Evolutionary conservation across 345 rosid species (phyloP).

Genomic region (Eutrema heterophyllum): DNA sequence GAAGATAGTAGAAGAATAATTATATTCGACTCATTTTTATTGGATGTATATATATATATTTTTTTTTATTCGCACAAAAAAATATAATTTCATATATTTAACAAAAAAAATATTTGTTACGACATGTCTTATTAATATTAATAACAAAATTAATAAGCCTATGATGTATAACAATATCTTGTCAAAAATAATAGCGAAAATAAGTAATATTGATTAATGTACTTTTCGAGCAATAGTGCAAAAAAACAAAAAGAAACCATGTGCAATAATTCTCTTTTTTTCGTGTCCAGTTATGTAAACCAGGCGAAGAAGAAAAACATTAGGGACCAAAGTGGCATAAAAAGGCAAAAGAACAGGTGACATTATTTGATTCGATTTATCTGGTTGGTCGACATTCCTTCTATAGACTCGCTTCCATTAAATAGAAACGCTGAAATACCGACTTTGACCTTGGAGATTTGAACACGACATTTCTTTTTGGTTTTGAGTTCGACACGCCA

Average conservation of each 20-base stretch:
- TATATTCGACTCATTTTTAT: background rate
- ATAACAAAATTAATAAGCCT: background rate
- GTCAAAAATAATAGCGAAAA: background rate
- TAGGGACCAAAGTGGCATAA: slow-evolving; percentile 15
- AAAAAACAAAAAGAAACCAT: slow-evolving; percentile 6
- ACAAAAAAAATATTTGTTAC: too few relatives aligned
- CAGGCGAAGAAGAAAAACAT: background rate
- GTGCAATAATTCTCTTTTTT: background rate
- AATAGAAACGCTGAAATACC: background rate
- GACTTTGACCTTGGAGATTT: background rate
- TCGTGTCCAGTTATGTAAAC: background rate
- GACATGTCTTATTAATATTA: too few relatives aligned
- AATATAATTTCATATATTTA: background rate
- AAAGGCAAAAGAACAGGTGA: slow-evolving; percentile 2
- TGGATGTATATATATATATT: background rate
- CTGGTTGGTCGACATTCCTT: slow-evolving; percentile 10
- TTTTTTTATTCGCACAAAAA: too few relatives aligned
- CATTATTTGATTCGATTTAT: slow-evolving; percentile 4
- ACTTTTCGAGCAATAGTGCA: background rate
- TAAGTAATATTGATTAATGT: background rate
- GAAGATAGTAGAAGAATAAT: background rate
- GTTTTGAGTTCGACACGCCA: slow-evolving; percentile 8
- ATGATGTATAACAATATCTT: background rate
- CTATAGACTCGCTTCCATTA: background rate
- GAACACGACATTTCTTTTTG: slow-evolving; percentile 10